Conservation (phyloP, 1,284 basidiomycete genomes). For the Puccinia triticina region DNA sequence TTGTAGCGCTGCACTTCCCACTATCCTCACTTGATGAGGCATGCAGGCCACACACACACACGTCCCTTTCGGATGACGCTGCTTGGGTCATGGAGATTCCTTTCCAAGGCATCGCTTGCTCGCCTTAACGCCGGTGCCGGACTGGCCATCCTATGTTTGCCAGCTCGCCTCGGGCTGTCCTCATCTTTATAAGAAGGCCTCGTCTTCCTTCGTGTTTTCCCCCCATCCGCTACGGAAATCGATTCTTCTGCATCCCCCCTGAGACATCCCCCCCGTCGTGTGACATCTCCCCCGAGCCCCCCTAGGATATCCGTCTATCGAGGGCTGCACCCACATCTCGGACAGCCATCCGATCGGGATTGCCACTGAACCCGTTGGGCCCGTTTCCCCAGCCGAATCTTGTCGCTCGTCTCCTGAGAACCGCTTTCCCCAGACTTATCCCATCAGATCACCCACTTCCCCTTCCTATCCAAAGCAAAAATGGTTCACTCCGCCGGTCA, state of each 20-base stretch:
- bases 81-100: background rate
- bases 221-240: background rate
- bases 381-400: background rate
- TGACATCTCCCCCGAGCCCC: background rate
- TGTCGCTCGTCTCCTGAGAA: background rate
- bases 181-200: background rate
- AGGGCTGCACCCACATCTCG: background rate
- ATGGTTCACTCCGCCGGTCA: constrained; percentile 50
- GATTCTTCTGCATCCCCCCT: background rate
- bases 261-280: background rate
- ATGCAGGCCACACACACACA: background rate
- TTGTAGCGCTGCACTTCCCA: background rate
- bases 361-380: background rate
- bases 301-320: background rate
- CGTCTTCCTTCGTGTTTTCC: too few species aligned
- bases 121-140: background rate
- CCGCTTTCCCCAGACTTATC: background rate
- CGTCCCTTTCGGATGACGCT: background rate
- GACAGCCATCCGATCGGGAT: background rate
- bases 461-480: background rate
- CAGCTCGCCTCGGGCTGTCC: background rate
- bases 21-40: background rate
- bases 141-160: background rate
- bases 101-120: constrained; percentile 3
- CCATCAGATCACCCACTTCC: background rate